Base-by-base conservation (phyloP, 2,329 filamentous ascomycete species). In the Aspergillus sp. region DNA sequence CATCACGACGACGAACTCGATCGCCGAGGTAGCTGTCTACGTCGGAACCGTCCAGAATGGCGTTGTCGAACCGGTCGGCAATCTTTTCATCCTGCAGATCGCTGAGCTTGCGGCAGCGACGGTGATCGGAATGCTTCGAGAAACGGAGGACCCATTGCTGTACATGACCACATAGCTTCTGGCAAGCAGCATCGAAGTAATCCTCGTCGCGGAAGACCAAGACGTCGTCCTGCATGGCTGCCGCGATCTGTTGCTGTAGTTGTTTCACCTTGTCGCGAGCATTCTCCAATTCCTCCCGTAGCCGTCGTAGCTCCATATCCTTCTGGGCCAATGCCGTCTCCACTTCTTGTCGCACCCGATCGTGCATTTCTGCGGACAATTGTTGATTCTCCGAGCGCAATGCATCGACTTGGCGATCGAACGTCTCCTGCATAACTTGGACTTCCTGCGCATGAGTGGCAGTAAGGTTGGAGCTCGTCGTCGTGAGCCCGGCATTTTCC, bases 111-210 rank as follows among this genome's bases (percentile, higher is more conserved):
- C 92, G 90, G 75, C 92, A 97, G 60, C 91, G 86, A 68, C 91
- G 89, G 80, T 92, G 91, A 77, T 98, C 94, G 52, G 93, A 98
- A 78, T 96, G 95, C 75, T 98, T 98, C 68, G 93, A 97, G 82
- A 99, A 99, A 71, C 95, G 91, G 67, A 97, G 81, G 54, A 99
- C 92, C 95, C 95, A 99, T 79, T 96, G 92, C 75, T 97, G 93
- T 44, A 97, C 92, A 74, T 97, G 93, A 68, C 94, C 90, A 78
- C 92, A 99, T 48, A 99, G 87, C 76, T 96, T 90, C 75, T 97
- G 92, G 75, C 95, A 99, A 44, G 93, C 90, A 70, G 87, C 87
- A 71, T 97, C 92, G 73, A 99, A 98, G 81, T 97, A 93, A 78
- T 97, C 93, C 75, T 97, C 93, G 72, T 97, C 92, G 66, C 86